Conservation (phyloP, 1,284 basidiomycete genomes). For the Ceratobasidium sp. region DNA sequence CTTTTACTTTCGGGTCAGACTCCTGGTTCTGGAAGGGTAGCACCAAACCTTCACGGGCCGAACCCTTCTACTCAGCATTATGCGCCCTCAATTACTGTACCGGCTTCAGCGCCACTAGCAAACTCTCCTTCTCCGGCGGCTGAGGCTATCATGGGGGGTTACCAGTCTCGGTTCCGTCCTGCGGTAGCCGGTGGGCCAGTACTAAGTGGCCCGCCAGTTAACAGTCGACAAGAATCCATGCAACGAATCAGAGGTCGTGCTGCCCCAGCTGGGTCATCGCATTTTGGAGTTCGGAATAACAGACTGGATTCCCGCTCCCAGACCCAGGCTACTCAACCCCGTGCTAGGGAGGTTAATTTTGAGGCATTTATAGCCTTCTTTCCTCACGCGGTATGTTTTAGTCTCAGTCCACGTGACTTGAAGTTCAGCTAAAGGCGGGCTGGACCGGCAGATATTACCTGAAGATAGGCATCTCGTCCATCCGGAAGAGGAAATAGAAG, state of each 20-base stretch:
- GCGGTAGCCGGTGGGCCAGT: neutral
- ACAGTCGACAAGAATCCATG: neutral
- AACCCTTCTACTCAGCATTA: too few relatives aligned
- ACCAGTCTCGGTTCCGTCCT: neutral
- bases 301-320: neutral
- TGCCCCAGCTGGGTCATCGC: neutral
- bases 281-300: neutral
- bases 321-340: neutral
- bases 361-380: neutral
- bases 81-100: too few relatives aligned
- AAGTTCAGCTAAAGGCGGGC: neutral
- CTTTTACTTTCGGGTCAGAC: too few relatives aligned
- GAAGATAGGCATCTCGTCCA: neutral
- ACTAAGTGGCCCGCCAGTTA: neutral
- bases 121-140: neutral
- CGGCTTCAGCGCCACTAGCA: too few relatives aligned
- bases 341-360: neutral
- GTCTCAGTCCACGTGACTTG: neutral
- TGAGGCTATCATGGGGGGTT: neutral
- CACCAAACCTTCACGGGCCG: too few relatives aligned
- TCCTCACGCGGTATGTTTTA: neutral
- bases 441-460: neutral
- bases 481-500: neutral
- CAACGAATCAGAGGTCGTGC: neutral
- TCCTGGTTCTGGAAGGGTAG: too few relatives aligned